Conservation (phyloP, 495 filamentous ascomycete species). For the Neurospora africana region DNA sequence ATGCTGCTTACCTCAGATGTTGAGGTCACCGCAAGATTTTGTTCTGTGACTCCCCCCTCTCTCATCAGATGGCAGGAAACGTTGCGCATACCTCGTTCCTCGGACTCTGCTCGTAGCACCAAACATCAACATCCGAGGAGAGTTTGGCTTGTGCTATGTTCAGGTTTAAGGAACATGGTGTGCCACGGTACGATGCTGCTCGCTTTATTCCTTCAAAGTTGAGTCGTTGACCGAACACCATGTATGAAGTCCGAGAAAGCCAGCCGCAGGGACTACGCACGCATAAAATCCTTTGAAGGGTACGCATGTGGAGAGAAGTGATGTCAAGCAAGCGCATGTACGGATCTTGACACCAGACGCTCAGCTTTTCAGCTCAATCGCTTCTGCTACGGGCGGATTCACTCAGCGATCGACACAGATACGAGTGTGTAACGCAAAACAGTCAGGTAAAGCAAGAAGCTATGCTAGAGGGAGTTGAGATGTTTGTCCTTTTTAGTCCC, state of each 20-base stretch:
- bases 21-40: not conserved
- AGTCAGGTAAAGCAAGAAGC: not conserved
- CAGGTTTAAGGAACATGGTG: not conserved
- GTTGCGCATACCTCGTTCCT: not conserved
- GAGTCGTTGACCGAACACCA: not conserved
- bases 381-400: not conserved
- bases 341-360: not conserved
- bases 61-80: not conserved
- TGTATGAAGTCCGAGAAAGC: not conserved
- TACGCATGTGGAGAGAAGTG: not conserved
- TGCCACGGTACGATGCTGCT: not conserved
- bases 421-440: not conserved
- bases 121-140: not conserved
- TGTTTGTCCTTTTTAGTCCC: constrained; percentile 54
- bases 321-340: not conserved
- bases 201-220: not conserved
- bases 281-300: not conserved
- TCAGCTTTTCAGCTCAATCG: not conserved
- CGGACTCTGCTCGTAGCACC: not conserved
- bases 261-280: not conserved
- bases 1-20: not conserved
- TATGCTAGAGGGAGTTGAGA: constrained; percentile 1
- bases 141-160: not conserved
- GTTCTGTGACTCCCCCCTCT: not conserved
- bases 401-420: not conserved